Conservation (phyloP, 306 rosid genomes). For the Corylus heterophylla region DNA sequence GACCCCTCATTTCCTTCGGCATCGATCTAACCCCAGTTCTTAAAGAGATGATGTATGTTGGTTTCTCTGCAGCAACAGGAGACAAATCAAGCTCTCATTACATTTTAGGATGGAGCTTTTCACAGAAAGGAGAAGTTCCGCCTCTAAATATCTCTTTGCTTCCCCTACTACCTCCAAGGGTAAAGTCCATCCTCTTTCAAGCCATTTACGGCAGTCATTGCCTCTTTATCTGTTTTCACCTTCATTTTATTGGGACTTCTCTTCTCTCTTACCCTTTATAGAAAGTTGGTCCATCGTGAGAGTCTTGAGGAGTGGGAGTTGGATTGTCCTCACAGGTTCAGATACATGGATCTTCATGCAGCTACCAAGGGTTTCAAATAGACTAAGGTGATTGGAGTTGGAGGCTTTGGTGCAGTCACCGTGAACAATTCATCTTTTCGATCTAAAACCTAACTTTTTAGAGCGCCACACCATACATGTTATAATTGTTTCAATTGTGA, state of each 20-base stretch:
- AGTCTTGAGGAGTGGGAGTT: conserved; percentile 74
- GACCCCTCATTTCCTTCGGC: neutral
- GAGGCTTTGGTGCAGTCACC: conserved; percentile 69
- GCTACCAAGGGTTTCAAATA: conserved; percentile 69
- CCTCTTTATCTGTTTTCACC: conserved; percentile 34
- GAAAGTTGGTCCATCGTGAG: conserved; percentile 36
- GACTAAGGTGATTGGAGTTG: conserved; percentile 55
- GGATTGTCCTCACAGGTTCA: conserved; percentile 75
- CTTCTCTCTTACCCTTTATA: conserved; percentile 22
- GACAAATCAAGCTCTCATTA: conserved; percentile 57
- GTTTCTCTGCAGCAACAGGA: conserved; percentile 76
- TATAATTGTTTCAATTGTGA: too few relatives aligned
- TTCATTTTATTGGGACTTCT: conserved; percentile 30
- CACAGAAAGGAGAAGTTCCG: conserved; percentile 34
- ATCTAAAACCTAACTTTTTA: too few relatives aligned
- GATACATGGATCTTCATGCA: conserved; percentile 54
- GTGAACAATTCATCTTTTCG: too few relatives aligned
- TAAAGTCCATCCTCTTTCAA: conserved; percentile 23
- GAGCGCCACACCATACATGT: too few relatives aligned
- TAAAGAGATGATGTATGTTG: conserved; percentile 41
- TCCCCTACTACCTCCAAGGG: conserved; percentile 46
- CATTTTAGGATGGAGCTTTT: conserved; percentile 71
- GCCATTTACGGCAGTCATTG: conserved; percentile 32
- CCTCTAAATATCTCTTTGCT: conserved; percentile 31
- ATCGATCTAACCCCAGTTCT: conserved; percentile 27